Conservation (phyloP, 176 grass and related monocot genomes). For the Ananas comosus region DNA sequence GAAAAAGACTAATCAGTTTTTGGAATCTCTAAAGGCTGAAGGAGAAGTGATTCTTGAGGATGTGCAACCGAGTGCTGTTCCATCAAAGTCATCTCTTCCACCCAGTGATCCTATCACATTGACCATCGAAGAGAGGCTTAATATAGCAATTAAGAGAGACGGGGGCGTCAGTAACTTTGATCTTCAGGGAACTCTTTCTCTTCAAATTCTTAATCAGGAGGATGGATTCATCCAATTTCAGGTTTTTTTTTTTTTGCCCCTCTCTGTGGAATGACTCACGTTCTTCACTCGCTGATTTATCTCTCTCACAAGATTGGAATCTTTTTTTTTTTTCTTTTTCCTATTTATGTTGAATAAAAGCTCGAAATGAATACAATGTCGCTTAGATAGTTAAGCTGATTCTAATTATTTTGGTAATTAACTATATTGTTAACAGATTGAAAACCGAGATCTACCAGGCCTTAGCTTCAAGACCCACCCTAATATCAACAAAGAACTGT, state of each 20-base stretch:
- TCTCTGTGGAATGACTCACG: conserved; percentile 1
- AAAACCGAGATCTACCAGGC: conserved; percentile 59
- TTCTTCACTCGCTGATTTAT: background rate
- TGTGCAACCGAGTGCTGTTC: conserved; percentile 41
- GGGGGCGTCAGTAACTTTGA: conserved; percentile 72
- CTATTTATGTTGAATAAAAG: too few relatives aligned
- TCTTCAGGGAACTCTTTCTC: conserved; percentile 74
- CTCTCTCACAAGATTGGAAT: too few relatives aligned
- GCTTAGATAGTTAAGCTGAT: background rate
- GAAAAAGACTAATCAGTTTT: conserved; percentile 75
- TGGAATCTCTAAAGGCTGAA: conserved; percentile 84
- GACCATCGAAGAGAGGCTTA: conserved; percentile 77
- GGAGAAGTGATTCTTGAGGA: conserved; percentile 86
- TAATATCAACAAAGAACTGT: conserved; percentile 74
- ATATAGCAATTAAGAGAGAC: conserved; percentile 60
- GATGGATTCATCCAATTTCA: conserved; percentile 84
- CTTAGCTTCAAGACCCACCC: conserved; percentile 84
- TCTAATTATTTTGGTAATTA: conserved; percentile 12
- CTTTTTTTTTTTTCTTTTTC: too few relatives aligned
- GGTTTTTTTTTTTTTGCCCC: conserved; percentile 19
- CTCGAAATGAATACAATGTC: too few relatives aligned
- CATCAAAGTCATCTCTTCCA: conserved; percentile 32
- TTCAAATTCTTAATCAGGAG: conserved; percentile 67
- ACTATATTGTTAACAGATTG: conserved; percentile 41
- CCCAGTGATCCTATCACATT: conserved; percentile 63